Evolutionary conservation across 73 alveolate species (phyloP).

Genomic region (Tetrahymena thermophila): DNA sequence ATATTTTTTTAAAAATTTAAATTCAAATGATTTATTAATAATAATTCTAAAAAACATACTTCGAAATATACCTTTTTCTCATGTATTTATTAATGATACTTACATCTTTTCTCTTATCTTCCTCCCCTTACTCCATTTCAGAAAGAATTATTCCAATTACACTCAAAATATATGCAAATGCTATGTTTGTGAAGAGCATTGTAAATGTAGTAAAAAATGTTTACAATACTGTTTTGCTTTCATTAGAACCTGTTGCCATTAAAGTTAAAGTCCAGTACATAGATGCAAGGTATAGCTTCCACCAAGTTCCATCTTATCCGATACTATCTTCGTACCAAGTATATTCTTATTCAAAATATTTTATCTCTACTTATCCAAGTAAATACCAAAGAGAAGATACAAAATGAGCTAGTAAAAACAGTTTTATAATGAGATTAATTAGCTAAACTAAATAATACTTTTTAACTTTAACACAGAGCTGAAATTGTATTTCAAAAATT

Average conservation of each 20-base stretch:
- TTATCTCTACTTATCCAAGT: not conserved
- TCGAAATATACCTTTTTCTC: not conserved
- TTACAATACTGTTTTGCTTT: not conserved
- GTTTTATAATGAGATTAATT: not conserved
- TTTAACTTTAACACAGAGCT: not conserved
- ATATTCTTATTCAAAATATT: not conserved
- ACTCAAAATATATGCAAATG: not conserved
- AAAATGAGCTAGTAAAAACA: not conserved
- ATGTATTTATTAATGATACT: not conserved
- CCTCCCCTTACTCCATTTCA: not conserved
- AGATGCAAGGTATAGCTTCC: not conserved
- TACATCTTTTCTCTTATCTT: not conserved
- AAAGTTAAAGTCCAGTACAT: not conserved
- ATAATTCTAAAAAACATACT: not conserved
- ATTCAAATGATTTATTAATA: too few species aligned
- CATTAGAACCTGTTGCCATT: not conserved
- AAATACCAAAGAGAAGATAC: not conserved
- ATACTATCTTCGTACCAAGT: not conserved
- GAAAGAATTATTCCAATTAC: not conserved
- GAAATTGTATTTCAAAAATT: not conserved
- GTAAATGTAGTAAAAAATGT: not conserved
- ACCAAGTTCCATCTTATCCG: not conserved
- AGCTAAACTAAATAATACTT: not conserved
- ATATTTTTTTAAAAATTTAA: not conserved
- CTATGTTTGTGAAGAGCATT: not conserved